A percentile compares a stretch with the other conserved stretches of the same genome.
Conservation (phyloP, 2,329 filamentous ascomycete genomes). For the Elsinoe arachidis region DNA sequence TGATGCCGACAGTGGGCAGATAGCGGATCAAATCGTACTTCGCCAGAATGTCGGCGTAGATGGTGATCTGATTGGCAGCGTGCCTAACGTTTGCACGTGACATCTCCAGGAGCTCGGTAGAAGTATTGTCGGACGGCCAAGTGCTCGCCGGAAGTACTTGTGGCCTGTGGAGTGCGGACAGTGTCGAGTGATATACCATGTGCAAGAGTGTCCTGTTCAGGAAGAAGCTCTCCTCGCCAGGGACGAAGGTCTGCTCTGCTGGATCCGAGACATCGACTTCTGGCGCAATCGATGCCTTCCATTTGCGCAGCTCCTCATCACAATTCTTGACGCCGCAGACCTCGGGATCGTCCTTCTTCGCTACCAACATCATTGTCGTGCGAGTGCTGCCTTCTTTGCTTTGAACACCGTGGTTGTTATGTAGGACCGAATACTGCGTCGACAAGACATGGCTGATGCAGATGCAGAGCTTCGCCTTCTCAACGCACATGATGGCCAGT, state of each 20-base stretch:
- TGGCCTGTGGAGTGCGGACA: constrained; percentile 83
- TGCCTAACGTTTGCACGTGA: constrained; percentile 76
- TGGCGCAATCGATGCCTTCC: constrained; percentile 63
- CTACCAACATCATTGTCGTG: constrained; percentile 79
- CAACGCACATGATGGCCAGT: constrained; percentile 79
- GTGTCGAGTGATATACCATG: constrained; percentile 87
- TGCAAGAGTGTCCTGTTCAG: constrained; percentile 80
- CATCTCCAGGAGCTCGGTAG: constrained; percentile 67
- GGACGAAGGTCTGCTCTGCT: constrained; percentile 18
- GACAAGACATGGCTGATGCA: constrained; percentile 84
- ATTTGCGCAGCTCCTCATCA: constrained; percentile 68
- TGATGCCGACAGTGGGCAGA: constrained; percentile 82
- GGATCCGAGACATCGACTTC: constrained; percentile 52
- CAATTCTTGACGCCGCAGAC: constrained; percentile 69
- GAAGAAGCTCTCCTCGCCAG: constrained; percentile 49
- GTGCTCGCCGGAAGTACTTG: constrained; percentile 71
- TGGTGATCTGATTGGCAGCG: constrained; percentile 76
- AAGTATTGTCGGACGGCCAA: constrained; percentile 32
- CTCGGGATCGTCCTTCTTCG: constrained; percentile 79
- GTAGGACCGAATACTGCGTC: constrained; percentile 84
- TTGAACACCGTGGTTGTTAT: constrained; percentile 64
- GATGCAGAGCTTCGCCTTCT: constrained; percentile 81
- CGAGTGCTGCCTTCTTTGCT: constrained; percentile 62
- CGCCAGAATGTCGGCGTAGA: constrained; percentile 70
- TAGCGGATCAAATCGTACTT: constrained; percentile 64